These are phyloP conservation scores for Plasmodium sp. DNA, from an alignment of 169 alveolate species.

Conservation along the genomic window DNA sequence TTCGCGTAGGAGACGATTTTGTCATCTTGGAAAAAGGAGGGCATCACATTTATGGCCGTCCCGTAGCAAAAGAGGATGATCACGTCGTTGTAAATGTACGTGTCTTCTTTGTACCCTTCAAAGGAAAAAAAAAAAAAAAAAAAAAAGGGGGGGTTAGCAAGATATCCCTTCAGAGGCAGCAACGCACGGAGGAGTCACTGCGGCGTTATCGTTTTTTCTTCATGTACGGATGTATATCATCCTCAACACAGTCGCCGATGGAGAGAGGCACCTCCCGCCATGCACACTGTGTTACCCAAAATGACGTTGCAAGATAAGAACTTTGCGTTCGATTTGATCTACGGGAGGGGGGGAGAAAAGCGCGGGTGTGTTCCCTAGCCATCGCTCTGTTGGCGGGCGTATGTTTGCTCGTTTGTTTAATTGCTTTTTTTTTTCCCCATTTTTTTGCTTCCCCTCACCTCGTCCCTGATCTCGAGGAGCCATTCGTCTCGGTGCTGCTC, in stretches of 20 bases:
- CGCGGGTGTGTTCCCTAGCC: not conserved
- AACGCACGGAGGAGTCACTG: not conserved
- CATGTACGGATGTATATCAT: not conserved
- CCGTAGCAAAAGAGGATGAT: constrained; percentile 68
- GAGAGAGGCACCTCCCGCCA: not conserved
- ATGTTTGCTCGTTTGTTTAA: not conserved
- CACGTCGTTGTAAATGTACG: constrained; percentile 62
- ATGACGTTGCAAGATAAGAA: constrained; percentile 66
- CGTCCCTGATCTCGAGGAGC: constrained; percentile 50
- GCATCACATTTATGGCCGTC: constrained; percentile 55
- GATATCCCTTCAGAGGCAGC: not conserved
- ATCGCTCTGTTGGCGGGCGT: not conserved
- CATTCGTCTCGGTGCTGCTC: constrained; percentile 72
- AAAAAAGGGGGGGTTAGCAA: not conserved
- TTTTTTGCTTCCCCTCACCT: not conserved
- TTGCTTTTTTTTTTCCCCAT: not conserved
- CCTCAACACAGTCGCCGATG: not conserved
- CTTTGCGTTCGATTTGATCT: constrained; percentile 71
- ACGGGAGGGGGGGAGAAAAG: not conserved
- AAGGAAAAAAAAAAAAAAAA: not conserved
- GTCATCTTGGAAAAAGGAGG: constrained; percentile 47
- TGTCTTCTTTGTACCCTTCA: constrained; percentile 72
- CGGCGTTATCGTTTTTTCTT: not conserved
- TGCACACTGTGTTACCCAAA: constrained; percentile 1
- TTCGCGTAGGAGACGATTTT: constrained; percentile 25